phyloP scores from a whole-genome alignment of 106 monocot genomes.

The Apostasia ramifera region DNA sequence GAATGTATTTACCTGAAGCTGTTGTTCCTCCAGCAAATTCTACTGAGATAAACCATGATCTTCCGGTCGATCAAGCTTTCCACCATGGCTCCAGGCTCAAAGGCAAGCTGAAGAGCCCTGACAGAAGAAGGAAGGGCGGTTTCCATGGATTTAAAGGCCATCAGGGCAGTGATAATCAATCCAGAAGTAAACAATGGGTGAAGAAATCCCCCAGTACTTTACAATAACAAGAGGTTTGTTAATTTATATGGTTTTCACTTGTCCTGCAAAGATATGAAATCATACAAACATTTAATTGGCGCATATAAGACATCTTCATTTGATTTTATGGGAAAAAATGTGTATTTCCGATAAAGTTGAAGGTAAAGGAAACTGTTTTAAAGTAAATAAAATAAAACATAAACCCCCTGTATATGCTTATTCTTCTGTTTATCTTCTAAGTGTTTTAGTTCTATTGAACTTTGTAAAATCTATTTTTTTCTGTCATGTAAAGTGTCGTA shows the following conservation, averaged over 20 bases:
- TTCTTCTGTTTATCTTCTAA: too few species aligned
- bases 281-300: too few species aligned
- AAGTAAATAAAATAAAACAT: too few species aligned
- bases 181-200: slow-evolving; percentile 37
- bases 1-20: slow-evolving; percentile 52
- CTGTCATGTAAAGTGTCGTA: too few species aligned
- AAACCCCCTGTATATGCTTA: too few species aligned
- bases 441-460: too few species aligned
- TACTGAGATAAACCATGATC: background rate
- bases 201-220: slow-evolving; percentile 18
- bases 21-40: slow-evolving; percentile 1
- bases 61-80: background rate
- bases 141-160: slow-evolving; percentile 18
- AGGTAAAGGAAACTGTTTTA: too few species aligned
- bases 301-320: too few species aligned
- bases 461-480: too few species aligned
- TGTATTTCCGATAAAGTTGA: too few species aligned
- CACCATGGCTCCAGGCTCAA: background rate
- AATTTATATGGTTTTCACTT: background rate
- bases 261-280: too few species aligned
- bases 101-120: slow-evolving; percentile 12
- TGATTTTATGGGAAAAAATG: too few species aligned
- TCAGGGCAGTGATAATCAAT: background rate
- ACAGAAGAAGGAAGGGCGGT: slow-evolving; percentile 19
- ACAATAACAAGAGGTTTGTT: slow-evolving; percentile 9